Evolutionary conservation across 805 yeast species (phyloP).

Genomic region (Saccharomyces jurei): DNA sequence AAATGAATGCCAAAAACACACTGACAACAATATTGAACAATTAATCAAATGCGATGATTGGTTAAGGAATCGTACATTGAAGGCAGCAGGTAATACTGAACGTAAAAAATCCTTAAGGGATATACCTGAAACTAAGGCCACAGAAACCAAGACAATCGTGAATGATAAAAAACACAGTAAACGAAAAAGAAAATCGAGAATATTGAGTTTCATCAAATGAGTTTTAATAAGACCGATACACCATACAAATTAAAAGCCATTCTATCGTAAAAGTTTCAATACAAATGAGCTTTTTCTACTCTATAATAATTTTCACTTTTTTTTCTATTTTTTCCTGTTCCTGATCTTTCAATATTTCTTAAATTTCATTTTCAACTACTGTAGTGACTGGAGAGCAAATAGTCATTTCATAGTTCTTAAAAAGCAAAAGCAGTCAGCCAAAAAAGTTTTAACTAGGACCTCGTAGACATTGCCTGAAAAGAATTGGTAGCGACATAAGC

Average conservation of each 20-base stretch:
- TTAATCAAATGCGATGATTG: conserved; percentile 20
- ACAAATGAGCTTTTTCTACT: background rate
- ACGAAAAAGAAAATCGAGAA: conserved; percentile 20
- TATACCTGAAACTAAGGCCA: background rate
- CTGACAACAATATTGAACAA: conserved; percentile 17
- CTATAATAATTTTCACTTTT: background rate
- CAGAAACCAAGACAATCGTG: background rate
- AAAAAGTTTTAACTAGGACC: background rate
- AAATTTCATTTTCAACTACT: background rate
- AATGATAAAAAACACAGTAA: background rate
- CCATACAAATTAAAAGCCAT: background rate
- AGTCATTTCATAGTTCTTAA: background rate
- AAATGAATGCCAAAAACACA: conserved; percentile 1
- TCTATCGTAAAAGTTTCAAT: background rate
- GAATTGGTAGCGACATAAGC: background rate
- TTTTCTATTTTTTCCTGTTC: background rate
- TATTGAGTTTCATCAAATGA: conserved; percentile 18
- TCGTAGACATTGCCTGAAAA: background rate
- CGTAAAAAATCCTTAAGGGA: background rate
- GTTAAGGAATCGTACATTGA: conserved; percentile 5
- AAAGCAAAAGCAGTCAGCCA: background rate
- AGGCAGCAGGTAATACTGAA: background rate
- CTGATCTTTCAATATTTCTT: background rate
- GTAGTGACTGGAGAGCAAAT: background rate
- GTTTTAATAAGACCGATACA: background rate